These are phyloP conservation scores for Geosmithia flava DNA, from an alignment of 2,329 filamentous ascomycete genomes.

Conservation along the genomic window DNA sequence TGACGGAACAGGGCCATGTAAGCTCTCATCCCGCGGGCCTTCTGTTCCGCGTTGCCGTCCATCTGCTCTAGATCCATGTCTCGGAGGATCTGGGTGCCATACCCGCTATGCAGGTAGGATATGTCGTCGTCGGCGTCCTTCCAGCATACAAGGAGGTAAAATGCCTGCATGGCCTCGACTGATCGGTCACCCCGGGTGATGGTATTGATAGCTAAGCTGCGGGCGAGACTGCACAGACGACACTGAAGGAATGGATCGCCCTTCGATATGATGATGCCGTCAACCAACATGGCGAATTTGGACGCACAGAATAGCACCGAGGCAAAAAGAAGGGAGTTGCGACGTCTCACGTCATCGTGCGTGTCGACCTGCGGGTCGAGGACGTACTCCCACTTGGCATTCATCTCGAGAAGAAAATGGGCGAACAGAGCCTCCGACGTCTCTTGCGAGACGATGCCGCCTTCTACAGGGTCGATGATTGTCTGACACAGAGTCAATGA, in stretches of 20 bases:
- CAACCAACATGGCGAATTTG: background rate
- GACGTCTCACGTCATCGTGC: background rate
- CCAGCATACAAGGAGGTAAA: conserved; percentile 7
- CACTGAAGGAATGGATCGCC: conserved; percentile 2
- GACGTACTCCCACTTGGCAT: conserved; percentile 1
- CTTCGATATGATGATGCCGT: background rate
- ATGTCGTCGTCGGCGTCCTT: conserved; percentile 8
- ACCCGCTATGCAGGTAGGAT: conserved; percentile 8
- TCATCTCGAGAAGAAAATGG: background rate
- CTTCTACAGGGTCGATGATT: conserved; percentile 5
- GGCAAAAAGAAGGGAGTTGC: background rate
- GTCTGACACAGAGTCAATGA: conserved; percentile 7
- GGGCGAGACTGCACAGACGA: conserved; percentile 6
- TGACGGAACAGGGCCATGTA: conserved; percentile 7
- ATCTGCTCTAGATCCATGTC: conserved; percentile 6
- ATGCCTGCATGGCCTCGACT: conserved; percentile 7
- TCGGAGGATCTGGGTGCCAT: conserved; percentile 6
- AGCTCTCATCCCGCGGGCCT: conserved; percentile 2
- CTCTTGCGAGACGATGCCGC: conserved; percentile 2
- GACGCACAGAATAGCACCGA: background rate
- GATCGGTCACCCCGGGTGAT: conserved; percentile 6
- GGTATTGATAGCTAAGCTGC: conserved; percentile 4
- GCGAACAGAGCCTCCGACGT: background rate
- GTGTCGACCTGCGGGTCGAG: background rate
- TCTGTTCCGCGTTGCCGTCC: conserved; percentile 2